Evolutionary conservation across 805 yeast genomes (phyloP), one percentile per base, ranked within the genome.

Genomic region (Yarrowia alimentaria): DNA sequence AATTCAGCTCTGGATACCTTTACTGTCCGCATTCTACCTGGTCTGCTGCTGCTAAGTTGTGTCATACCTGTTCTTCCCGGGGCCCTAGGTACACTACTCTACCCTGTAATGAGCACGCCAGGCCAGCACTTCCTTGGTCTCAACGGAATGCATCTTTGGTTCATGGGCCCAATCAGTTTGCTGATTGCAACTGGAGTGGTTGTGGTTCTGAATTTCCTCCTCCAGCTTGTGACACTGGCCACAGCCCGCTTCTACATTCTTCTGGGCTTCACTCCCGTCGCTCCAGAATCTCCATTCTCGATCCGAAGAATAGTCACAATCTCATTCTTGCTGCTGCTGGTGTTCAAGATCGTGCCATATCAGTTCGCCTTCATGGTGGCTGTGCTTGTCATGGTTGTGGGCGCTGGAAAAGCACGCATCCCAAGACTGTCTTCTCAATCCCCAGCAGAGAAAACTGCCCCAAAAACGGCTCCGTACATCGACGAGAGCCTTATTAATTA

Each of bases 281-380:
- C 43, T 6, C 33, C 33, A 1, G 47, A 40, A 6, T 19, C 33
- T 2, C 47, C 47, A 11, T 40, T 40, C 25, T 26, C 47, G 4
- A 29, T 28, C 24, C 17, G 40, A 13, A 11, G 51, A 11, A 43
- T 33, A 2, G 26, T 28, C 16, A 34, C 35, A 12, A 20, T 48
- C 9, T 29, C 26, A 8, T 21, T 47, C 10, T 57, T 81, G 10
- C 54, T 78, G 3, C 55, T 70, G 0, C 63, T 73, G 16, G 82
- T 84, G 3, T 69, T 80, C 22, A 66, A 82, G 18, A 84, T 81
- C 60, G 68, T 86, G 12, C 96, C 96, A 0, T 89, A 81, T 60
- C 96, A 89, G 62, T 75, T 88, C 62, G 90, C 86, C 1, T 86
- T 75, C 59, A 68, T 80, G 9, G 73, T 85, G 6, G 74, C 83